Evolutionary conservation across 371 early-diverging fungal genomes (phyloP), one percentile per base, ranked within the genome.

Genomic region (Mortierella sp.): DNA sequence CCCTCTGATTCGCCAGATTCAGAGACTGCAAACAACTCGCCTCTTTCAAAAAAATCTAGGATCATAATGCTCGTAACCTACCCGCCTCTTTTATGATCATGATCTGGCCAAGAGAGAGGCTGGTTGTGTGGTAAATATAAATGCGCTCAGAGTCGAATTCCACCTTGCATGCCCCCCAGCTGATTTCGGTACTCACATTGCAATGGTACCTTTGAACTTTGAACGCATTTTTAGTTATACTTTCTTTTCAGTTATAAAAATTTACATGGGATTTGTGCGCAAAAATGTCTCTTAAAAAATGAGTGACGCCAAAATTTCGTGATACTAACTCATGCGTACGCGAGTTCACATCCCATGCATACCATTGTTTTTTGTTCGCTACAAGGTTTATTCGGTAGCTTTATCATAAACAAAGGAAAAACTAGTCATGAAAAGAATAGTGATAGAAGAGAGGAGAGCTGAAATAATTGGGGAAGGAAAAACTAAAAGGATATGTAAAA

Each of bases 101-200:
- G n/a, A 48, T 19, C 19, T n/a, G 16, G n/a, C 16, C 11, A 19
- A 59, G 38, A 59, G 59, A 59, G 59, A 15, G 59, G 38, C 38
- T 38, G 38, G 28, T 13, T 28, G 16, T 28, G 57, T 16, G 19
- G 59, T 21, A 59, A n/a, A 59, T 3, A 38, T 13, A 65, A 66
- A 55, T 58, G 32, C 66, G 47, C 13, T 66, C 66, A 66, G 48
- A 58, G 43, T 66, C 45, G 58, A 45, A 66, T 58, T 32, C 66
- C 45, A 66, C 66, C 66, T 58, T 66, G 66, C 66, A 66, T 66
- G 33, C 33, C 57, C 15, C 16, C 45, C 66, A 66, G 66, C 45
- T 6, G 43, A 58, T 58, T 40, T n/a, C 45, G 11, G 66, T 1
- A 13, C n/a, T 24, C 57, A 36, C 11, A 21, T 63, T 22, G 16